phyloP scores from a whole-genome alignment of 2,329 filamentous ascomycete species.

The Hortaea sp. region DNA sequence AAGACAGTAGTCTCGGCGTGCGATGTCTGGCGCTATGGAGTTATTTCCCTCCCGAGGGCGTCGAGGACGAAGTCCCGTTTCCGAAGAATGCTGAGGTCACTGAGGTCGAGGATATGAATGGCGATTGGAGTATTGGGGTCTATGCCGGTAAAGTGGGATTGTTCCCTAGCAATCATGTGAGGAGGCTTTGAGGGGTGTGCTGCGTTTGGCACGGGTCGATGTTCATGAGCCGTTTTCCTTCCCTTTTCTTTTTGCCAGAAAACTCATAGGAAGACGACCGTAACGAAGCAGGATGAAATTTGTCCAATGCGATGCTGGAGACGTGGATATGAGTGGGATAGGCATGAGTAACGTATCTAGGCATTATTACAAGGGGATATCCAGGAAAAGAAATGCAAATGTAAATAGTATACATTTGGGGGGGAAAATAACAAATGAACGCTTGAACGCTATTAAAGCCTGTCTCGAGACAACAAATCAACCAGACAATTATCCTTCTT shows the following conservation, averaged over 20 bases:
- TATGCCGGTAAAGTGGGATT: slow-evolving; percentile 73
- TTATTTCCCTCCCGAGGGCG: slow-evolving; percentile 59
- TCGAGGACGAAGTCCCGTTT: slow-evolving; percentile 70
- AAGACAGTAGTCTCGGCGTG: slow-evolving; percentile 63
- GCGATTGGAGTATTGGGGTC: slow-evolving; percentile 79
- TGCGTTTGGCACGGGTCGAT: no score
- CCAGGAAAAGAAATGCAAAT: no score
- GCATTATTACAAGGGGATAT: no score
- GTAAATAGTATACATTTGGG: no score
- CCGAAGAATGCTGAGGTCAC: slow-evolving; percentile 72
- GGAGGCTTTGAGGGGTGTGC: slow-evolving; percentile 10
- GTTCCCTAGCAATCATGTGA: slow-evolving; percentile 71
- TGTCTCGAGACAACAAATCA: neutral
- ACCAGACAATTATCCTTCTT: neutral
- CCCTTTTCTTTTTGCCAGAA: no score
- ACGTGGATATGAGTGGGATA: no score
- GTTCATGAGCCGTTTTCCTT: no score
- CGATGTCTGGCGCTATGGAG: slow-evolving; percentile 59
- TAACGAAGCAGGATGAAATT: no score
- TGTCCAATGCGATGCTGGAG: no score
- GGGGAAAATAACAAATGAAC: neutral
- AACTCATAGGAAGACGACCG: no score
- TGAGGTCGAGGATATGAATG: slow-evolving; percentile 77
- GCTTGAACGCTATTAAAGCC: neutral
- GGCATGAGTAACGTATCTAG: no score